These are phyloP conservation scores for Suillus lakei DNA, from an alignment of 768 basidiomycete genomes.

Conservation along the genomic window DNA sequence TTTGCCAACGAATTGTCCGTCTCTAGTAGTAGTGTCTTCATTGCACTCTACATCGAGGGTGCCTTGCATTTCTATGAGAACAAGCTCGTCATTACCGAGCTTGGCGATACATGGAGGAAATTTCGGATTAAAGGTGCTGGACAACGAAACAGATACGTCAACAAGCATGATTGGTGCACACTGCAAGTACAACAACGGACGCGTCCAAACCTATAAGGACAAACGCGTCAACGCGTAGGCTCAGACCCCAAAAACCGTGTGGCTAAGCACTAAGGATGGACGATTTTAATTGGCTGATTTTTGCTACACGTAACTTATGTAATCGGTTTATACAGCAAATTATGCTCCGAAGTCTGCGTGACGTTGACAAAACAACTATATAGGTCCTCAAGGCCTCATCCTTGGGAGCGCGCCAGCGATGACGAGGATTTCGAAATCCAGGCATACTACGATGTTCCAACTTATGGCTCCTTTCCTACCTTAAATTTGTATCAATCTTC, in stretches of 20 bases:
- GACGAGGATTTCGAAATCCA: too few species aligned
- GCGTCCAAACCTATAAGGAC: too few species aligned
- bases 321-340: too few species aligned
- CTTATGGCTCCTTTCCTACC: too few species aligned
- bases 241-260: not conserved
- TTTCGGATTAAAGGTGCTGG: conserved; percentile 40
- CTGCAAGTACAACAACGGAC: not conserved
- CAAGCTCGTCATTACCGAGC: conserved; percentile 79
- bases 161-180: conserved; percentile 58
- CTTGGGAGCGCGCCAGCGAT: too few species aligned
- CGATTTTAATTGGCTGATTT: not conserved
- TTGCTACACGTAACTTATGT: not conserved
- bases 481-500: too few species aligned
- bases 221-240: not conserved
- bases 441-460: too few species aligned
- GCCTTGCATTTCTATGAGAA: conserved; percentile 90
- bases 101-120: conserved; percentile 69
- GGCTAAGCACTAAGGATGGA: too few species aligned
- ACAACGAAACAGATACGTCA: conserved; percentile 50
- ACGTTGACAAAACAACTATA: too few species aligned
- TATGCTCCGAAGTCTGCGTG: too few species aligned
- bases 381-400: too few species aligned
- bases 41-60: conserved; percentile 69
- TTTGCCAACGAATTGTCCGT: conserved; percentile 80
- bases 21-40: conserved; percentile 55